Percentiles rank a stretch among this genome's conserved stretches.
Evolutionary conservation across 352 stramenopile genomes (phyloP).

Genomic region (Ophiocytium majus): DNA sequence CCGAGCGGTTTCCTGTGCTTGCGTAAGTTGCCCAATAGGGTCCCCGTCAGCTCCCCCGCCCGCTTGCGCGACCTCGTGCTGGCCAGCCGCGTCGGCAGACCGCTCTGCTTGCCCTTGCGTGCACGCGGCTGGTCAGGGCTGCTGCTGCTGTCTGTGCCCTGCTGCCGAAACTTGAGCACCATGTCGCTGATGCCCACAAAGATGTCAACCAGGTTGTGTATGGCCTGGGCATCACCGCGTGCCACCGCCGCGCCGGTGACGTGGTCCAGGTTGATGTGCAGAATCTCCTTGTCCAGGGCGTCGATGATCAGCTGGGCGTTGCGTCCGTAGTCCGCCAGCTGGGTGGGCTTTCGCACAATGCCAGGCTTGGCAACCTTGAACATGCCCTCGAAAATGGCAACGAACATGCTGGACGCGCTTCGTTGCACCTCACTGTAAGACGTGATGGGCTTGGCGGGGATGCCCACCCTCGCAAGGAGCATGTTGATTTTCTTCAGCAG

Average conservation of each 20-base stretch:
- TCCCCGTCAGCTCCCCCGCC: no score
- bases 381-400: constrained; percentile 81
- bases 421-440: constrained; percentile 71
- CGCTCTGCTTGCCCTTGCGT: no score
- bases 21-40: no score
- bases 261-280: constrained; percentile 67
- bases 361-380: constrained; percentile 67
- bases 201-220: constrained; percentile 58
- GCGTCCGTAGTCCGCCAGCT: constrained; percentile 73
- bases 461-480: constrained; percentile 71
- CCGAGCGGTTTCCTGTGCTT: no score
- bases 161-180: constrained; percentile 33
- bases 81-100: no score
- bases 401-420: constrained; percentile 81
- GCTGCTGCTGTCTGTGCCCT: background rate
- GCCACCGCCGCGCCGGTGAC: constrained; percentile 66
- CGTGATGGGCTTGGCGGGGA: constrained; percentile 73
- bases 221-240: constrained; percentile 57
- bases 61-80: no score
- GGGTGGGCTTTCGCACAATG: constrained; percentile 48
- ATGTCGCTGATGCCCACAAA: constrained; percentile 59
- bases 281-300: constrained; percentile 67
- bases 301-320: constrained; percentile 80
- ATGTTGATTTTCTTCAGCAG: constrained; percentile 64
- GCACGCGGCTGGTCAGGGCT: no score